These are phyloP conservation scores for Naematelia encephala DNA, from an alignment of 768 basidiomycete species.

Conservation along the genomic window DNA sequence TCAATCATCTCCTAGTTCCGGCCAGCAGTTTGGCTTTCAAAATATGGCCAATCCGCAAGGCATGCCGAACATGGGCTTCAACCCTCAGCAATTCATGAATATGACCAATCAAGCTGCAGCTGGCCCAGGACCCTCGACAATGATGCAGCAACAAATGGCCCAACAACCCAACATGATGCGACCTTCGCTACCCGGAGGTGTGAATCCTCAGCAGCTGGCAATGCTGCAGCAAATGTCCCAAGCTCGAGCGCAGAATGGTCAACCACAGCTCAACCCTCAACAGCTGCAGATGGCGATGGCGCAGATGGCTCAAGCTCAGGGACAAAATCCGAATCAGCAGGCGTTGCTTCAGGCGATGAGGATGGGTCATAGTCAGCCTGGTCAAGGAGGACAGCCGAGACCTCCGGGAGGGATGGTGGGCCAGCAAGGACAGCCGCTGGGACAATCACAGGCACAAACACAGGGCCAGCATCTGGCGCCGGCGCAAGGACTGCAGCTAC, in stretches of 20 bases:
- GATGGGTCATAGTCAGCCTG: constrained; percentile 9
- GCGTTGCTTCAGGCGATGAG: constrained; percentile 23
- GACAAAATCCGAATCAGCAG: constrained; percentile 3
- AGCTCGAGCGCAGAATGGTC: constrained; percentile 13
- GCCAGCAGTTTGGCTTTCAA: neutral
- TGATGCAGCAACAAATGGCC: constrained; percentile 24
- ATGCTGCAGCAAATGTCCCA: constrained; percentile 32
- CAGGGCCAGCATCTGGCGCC: neutral
- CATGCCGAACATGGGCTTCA: neutral
- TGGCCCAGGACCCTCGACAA: constrained; percentile 24
- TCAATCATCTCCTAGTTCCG: neutral
- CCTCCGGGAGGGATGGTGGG: neutral
- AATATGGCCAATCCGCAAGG: neutral
- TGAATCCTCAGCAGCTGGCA: constrained; percentile 25
- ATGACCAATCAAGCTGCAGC: neutral
- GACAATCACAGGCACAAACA: constrained; percentile 1
- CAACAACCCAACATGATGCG: constrained; percentile 3
- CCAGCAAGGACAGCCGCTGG: neutral
- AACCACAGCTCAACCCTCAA: constrained; percentile 22
- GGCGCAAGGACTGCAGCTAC: constrained; percentile 9
- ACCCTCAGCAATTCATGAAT: neutral
- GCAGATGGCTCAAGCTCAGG: constrained; percentile 19
- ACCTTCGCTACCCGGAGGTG: neutral
- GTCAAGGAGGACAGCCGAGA: constrained; percentile 6
- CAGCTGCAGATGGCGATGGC: constrained; percentile 30